Percentiles rank a stretch among this genome's conserved stretches.
phyloP scores from a whole-genome alignment of 2,329 filamentous ascomycete genomes.

The Ceratocystis ficicola region DNA sequence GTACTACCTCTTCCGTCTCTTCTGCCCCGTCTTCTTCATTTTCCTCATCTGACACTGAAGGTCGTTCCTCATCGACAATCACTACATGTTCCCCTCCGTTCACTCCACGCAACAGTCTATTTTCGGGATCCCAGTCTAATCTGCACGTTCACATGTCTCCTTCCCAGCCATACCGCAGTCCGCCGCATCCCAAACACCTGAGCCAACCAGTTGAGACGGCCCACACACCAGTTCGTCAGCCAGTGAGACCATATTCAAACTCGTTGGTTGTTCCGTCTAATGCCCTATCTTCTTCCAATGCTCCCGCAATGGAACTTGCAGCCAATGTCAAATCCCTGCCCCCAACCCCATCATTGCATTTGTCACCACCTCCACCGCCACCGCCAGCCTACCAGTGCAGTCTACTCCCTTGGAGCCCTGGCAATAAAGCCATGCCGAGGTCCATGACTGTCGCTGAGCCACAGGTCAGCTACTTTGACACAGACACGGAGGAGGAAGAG shows the following conservation, averaged over 20 bases:
- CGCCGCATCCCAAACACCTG: conserved; percentile 13
- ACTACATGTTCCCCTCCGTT: not conserved
- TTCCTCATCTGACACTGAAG: not conserved
- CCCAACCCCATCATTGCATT: not conserved
- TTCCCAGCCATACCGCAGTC: conserved; percentile 15
- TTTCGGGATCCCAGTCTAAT: conserved; percentile 12
- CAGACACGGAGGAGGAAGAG: conserved; percentile 14
- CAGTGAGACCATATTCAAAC: conserved; percentile 12
- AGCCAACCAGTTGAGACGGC: conserved; percentile 17
- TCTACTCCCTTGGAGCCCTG: conserved; percentile 11
- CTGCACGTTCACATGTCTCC: conserved; percentile 8
- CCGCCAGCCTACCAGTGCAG: conserved; percentile 10
- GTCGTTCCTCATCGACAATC: not conserved
- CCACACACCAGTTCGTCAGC: not conserved
- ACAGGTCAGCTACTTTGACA: conserved; percentile 20
- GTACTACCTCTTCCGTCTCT: not conserved
- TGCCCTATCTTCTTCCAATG: not conserved
- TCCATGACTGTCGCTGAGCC: conserved; percentile 1
- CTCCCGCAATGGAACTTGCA: conserved; percentile 4
- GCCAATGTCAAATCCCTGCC: not conserved
- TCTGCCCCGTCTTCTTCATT: not conserved
- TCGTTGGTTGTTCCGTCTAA: not conserved
- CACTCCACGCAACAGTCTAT: conserved; percentile 6
- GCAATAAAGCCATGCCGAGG: not conserved
- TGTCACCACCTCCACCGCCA: conserved; percentile 1